These are phyloP conservation scores for Solanum hybrid DNA, from an alignment of 305 asterid genomes.

Conservation along the genomic window DNA sequence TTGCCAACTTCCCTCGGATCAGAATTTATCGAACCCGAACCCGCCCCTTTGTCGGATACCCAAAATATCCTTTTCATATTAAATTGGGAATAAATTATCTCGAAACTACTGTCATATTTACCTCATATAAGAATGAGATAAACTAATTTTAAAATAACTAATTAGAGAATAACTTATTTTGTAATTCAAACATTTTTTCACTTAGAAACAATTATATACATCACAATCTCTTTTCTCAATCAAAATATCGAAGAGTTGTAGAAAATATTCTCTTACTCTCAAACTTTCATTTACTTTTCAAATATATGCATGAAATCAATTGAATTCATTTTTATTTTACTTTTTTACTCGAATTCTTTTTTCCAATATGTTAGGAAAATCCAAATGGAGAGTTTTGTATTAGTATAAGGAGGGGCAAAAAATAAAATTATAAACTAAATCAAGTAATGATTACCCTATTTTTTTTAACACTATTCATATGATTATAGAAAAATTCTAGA, in stretches of 20 bases:
- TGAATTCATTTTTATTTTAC: neutral
- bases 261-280: neutral
- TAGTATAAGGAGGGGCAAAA: too few species aligned
- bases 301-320: too few species aligned
- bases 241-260: neutral
- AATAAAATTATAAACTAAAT: too few species aligned
- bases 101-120: too few species aligned
- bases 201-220: too few species aligned
- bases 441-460: neutral
- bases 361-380: too few species aligned
- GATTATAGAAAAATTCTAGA: too few species aligned
- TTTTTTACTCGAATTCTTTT: neutral
- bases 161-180: too few species aligned
- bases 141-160: too few species aligned
- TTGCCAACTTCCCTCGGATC: neutral
- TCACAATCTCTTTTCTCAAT: neutral
- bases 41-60: neutral
- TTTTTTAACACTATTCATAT: neutral
- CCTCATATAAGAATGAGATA: neutral
- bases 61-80: neutral
- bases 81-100: neutral
- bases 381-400: too few species aligned
- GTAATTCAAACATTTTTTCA: neutral
- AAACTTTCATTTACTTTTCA: neutral
- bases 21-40: neutral